Base-by-base conservation (phyloP, 2,329 filamentous ascomycete genomes). In the Diaporthe velutina region DNA sequence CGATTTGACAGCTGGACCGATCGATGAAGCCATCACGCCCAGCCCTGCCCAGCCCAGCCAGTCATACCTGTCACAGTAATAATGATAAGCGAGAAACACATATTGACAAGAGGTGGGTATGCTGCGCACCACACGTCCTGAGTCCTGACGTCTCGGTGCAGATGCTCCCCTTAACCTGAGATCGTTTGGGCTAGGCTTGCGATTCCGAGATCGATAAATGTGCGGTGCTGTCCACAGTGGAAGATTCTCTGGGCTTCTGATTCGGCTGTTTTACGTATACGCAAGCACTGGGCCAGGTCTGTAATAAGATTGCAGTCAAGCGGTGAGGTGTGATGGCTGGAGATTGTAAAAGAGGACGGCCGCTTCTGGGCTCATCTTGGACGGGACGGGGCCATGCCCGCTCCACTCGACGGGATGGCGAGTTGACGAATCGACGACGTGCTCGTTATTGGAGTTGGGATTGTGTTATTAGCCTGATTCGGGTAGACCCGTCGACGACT, bases 391-490 rank as follows among this genome's bases (percentile, higher is more conserved):
- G 61, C 61, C 61, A 38, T 19, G 61, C 22, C 45, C 28, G 64
- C n/a, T 54, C 64, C 64, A 68, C 64, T 50, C n/a, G 64, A 28
- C 64, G 64, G 64, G 22, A 40, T 52, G 33, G 19, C 8, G 33
- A 28, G 13, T 52, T 68, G 64, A 68, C 64, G 64, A 68, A 68
- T 68, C 48, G 64, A 68, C 30, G 64, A 54, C 48, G 64, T 68
- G 64, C 64, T 68, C 15, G 67, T 70, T 68, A 68, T 54, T 68
- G 64, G n/a, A 28, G 33, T 68, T 68, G 48, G 64, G 33, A 68
- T 68, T 68, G 64, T 68, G 64, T 68, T 68, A 67, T 48, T 67
- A 73, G 61, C 71, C 61, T 68, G 61, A 68, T 60, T 60, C 72
- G 72, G 72, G 72, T 70, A 70, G 72, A 70, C 64, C 72, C 72